phyloP scores from a whole-genome alignment of 306 rosid species.

The Prunus padus region DNA sequence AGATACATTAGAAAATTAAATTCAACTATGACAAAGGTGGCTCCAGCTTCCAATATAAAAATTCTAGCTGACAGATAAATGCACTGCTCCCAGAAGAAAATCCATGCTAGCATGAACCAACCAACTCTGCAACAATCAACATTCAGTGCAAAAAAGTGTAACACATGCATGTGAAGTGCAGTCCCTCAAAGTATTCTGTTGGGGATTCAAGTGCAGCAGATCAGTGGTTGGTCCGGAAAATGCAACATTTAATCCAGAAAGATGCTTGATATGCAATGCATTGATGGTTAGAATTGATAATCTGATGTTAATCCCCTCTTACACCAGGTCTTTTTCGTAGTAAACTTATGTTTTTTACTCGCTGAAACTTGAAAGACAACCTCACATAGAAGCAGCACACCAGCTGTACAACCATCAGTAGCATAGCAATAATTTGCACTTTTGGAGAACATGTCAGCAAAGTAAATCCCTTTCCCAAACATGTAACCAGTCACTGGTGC shows the following conservation, averaged over 20 bases:
- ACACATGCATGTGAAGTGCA: not conserved
- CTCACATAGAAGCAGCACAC: conserved; percentile 96
- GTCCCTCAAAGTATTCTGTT: not conserved
- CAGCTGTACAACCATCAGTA: conserved; percentile 43
- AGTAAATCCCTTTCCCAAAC: conserved; percentile 97
- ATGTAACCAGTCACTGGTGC: conserved; percentile 94
- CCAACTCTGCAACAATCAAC: not conserved
- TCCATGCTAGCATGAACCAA: not conserved
- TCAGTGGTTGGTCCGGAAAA: not conserved
- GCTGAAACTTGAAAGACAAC: conserved; percentile 41
- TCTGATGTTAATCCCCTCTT: not conserved
- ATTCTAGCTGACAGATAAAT: not conserved
- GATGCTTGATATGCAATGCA: not conserved
- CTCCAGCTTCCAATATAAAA: not conserved
- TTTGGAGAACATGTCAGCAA: conserved; percentile 99
- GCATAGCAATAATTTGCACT: conserved; percentile 95
- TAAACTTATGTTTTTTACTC: not conserved
- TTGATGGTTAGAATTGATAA: conserved; percentile 7
- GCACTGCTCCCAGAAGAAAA: not conserved
- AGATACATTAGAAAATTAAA: not conserved
- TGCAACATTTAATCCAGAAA: not conserved
- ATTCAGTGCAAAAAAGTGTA: not conserved
- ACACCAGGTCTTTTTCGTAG: not conserved
- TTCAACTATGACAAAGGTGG: not conserved
- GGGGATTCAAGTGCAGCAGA: not conserved